Conservation (phyloP, 139 green algal genomes). For the Raphidocelis subcapitata region DNA sequence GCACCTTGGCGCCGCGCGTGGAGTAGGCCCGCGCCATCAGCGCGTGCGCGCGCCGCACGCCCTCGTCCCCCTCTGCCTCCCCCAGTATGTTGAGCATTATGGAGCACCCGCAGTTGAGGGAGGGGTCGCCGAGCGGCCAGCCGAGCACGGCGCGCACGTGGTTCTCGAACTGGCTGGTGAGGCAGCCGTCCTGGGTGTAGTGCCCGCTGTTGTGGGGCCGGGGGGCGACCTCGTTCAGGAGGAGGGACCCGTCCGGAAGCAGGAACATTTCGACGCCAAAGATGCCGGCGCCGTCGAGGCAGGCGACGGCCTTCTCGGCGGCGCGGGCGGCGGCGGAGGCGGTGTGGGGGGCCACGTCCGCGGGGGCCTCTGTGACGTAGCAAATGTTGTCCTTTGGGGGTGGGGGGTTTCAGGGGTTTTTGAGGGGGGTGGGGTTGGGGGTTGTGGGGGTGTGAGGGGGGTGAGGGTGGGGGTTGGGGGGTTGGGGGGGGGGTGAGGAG, state of each 20-base stretch:
- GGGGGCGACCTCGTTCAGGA: slow-evolving; percentile 97
- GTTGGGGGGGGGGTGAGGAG: no score
- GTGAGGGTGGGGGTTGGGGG: no score
- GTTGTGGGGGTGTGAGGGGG: no score
- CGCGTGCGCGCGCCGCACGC: slow-evolving; percentile 59
- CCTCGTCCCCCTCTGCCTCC: slow-evolving; percentile 74
- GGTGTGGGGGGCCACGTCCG: slow-evolving; percentile 52
- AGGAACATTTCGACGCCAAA: slow-evolving; percentile 98
- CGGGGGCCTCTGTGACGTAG: slow-evolving; percentile 88
- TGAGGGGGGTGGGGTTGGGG: no score
- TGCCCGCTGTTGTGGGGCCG: slow-evolving; percentile 97
- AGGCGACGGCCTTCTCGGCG: slow-evolving; percentile 74
- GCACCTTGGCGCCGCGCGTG: slow-evolving; percentile 66
- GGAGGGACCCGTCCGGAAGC: slow-evolving; percentile 71
- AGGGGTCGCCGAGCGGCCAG: slow-evolving; percentile 90
- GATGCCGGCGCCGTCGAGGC: slow-evolving; percentile 86
- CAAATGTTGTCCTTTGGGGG: slow-evolving; percentile 79
- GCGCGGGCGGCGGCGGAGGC: slow-evolving; percentile 53
- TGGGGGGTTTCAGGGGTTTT: no score
- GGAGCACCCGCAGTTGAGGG: slow-evolving; percentile 41
- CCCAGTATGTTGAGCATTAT: slow-evolving; percentile 82
- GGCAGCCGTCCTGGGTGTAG: slow-evolving; percentile 96
- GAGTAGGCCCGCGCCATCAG: slow-evolving; percentile 72
- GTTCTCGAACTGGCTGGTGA: slow-evolving; percentile 91
- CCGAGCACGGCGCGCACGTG: slow-evolving; percentile 93